A percentile compares a stretch with the other conserved stretches of the same genome.
Evolutionary conservation across 352 stramenopile species (phyloP).

Genomic region (Globisporangium yorkense): DNA sequence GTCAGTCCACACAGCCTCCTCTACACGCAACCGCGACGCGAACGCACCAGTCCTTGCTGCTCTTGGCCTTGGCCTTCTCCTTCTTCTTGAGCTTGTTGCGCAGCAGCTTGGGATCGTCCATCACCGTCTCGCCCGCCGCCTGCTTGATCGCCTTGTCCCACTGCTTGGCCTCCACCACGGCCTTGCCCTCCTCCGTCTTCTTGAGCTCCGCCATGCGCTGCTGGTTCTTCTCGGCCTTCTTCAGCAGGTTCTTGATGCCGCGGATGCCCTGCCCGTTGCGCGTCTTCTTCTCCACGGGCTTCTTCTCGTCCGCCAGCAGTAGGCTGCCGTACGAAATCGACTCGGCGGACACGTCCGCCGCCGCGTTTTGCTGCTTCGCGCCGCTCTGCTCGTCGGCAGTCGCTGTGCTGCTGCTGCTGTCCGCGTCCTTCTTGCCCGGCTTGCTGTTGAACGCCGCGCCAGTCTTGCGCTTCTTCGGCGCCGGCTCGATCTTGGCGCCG

Average conservation of each 20-base stretch:
- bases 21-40: neutral
- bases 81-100: slow-evolving; percentile 83
- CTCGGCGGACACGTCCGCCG: slow-evolving; percentile 19
- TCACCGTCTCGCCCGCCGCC: slow-evolving; percentile 51
- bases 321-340: slow-evolving; percentile 78
- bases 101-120: slow-evolving; percentile 76
- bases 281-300: slow-evolving; percentile 52
- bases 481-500: slow-evolving; percentile 23
- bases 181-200: slow-evolving; percentile 68
- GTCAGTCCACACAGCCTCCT: neutral
- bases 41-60: slow-evolving; percentile 58
- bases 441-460: slow-evolving; percentile 36
- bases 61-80: slow-evolving; percentile 77
- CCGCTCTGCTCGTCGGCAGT: neutral
- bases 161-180: slow-evolving; percentile 51
- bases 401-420: slow-evolving; percentile 11
- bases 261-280: slow-evolving; percentile 65
- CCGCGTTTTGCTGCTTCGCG: slow-evolving; percentile 13
- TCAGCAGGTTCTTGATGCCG: slow-evolving; percentile 73
- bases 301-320: slow-evolving; percentile 49
- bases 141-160: slow-evolving; percentile 77
- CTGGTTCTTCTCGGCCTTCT: slow-evolving; percentile 76
- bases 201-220: slow-evolving; percentile 74
- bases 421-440: slow-evolving; percentile 21
- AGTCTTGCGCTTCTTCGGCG: slow-evolving; percentile 55